Base-by-base conservation (phyloP, 306 rosid species). In the Mimosa bimucronata region DNA sequence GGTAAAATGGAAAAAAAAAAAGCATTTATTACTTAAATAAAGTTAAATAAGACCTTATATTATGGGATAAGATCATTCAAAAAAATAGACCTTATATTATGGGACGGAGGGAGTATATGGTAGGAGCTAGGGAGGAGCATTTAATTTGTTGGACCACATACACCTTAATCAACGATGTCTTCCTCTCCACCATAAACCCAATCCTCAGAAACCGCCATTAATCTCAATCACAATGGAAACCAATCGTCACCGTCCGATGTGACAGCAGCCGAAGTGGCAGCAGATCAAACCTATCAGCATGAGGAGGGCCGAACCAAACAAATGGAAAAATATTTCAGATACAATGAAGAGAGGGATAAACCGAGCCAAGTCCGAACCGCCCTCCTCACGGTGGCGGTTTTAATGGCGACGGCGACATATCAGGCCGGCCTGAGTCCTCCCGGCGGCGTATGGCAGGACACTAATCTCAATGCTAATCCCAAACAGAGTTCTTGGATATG, bases 371-470 rank as follows among this genome's bases (percentile, higher is more conserved):
- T 64, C 16, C 41, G 23, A n/a, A 64, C 21, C 0, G 21, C 41
- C 42, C 69, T 64, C 0, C 69, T 64, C 41, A 64, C 69, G 5
- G 12, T 64, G 19, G 69, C 69, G 9, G 41, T 64, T 14, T 21
- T 64, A 0, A 64, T 64, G 21, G 69, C 69, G 38, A 30, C 69
- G 12, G 69, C 69, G 4, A 64, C 69, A 9, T 64, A 64, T 64
- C 69, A 64, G 69, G 69, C 69, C 3, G 68, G 68, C 21, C 40
- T 62, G 14, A 62, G 68, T 28, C 69, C 69, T 9, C 42, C 42
- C 6, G 69, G 69, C 3, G 69, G 69, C 7, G 41, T 64, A 13
- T 64, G 69, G 42, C 69, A 64, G 69, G 69, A 64, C 5, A 15
- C 31, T 40, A 30, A 64, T 11, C 16, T 7, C 2, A 30, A 30